Evolutionary conservation across 768 basidiomycete species (phyloP), one percentile per base, ranked within the genome.

Genomic region (Crassisporium funariophilum): DNA sequence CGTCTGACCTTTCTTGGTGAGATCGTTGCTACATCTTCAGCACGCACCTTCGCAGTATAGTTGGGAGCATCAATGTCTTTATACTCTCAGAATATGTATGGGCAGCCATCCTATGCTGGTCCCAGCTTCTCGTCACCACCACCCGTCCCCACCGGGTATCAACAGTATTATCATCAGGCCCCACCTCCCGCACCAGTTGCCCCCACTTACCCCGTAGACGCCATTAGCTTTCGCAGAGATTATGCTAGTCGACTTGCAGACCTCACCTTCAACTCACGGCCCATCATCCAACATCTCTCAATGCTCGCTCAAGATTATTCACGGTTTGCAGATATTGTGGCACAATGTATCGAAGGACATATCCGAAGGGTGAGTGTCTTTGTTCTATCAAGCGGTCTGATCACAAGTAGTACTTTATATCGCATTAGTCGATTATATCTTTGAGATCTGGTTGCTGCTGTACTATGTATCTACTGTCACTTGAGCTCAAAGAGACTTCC

Each of bases 211-310:
- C 55, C 57, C 43, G 42, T 57, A 60, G 64, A 67, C 50, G 55
- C 61, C 50, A 49, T 56, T 49, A 54, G 51, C 17, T 64, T 67
- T 75, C 66, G 91, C 55, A 81, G 83, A 70, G 90, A 91, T 71
- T 92, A 86, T 68, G 61, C 79, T 45, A 64, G 71, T 33, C 83
- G 88, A 51, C 83, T 97, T 44, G 72, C 81, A 59, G 82, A 86
- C 53, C 85, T 99, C 53, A 91, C 84, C 41, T 85, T 94, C 76
- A 99, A 98, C 71, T 95, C 94, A 56, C 86, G 94, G 60, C 88
- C 92, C 8, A 83, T 97, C 52, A 99, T 99, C 54, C 92, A 97
- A 71, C 81, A 79, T 50, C 70, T 99, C 12, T 98, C 97, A 24
- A 84, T 94, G 78, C 80, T 90, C 56, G 95, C 97, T 43, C 88